Base-by-base conservation (phyloP, 2,329 filamentous ascomycete genomes). In the Cladorrhinum sp. region DNA sequence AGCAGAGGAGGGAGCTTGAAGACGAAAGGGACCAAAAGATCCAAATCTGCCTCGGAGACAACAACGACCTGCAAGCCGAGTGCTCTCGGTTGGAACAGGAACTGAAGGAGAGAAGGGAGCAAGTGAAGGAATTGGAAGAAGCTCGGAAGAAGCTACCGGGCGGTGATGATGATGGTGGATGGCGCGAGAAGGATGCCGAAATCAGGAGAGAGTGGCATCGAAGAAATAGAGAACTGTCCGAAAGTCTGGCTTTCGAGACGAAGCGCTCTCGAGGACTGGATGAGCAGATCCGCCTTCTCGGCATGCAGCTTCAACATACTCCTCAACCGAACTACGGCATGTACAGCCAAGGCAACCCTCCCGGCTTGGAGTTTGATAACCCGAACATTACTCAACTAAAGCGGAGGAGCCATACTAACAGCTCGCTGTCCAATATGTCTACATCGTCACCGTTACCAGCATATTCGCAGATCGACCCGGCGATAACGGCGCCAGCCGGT, bases 41-140 rank as follows among this genome's bases (percentile, higher is more conserved):
- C n/a, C 75, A 77, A 36, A 77, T 80, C 48, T 76, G 87, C 42
- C 80, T 81, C 49, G 75, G 78, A 39, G 77, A 86, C 58, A 87
- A 88, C 53, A 75, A 77, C 36, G 77, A 82, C 28, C 76, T 90
- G 21, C 88, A 91, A 68, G 83, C 88, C 42, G 86, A 87, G 60
- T 83, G 84, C 61, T 76, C 82, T 5, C 79, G 80, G 33, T 77
- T 94, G 55, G 91, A 95, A 72, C 83, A 89, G 8, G 87, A 91
- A 64, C 81, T 95, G 26, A 88, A 86, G 66, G 83, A 90, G 62
- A 90, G 88, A 68, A 83, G 86, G n/a, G 78, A 79, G 23, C 84
- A 88, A 65, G 84, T 94, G 65, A 91, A 91, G 71, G 82, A 87
- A 56, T 80, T 92, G 24, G 91, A 95, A 71, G 86, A 87, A 61